phyloP scores from a whole-genome alignment of 1,284 basidiomycete species.

The Polyporus tsugae region DNA sequence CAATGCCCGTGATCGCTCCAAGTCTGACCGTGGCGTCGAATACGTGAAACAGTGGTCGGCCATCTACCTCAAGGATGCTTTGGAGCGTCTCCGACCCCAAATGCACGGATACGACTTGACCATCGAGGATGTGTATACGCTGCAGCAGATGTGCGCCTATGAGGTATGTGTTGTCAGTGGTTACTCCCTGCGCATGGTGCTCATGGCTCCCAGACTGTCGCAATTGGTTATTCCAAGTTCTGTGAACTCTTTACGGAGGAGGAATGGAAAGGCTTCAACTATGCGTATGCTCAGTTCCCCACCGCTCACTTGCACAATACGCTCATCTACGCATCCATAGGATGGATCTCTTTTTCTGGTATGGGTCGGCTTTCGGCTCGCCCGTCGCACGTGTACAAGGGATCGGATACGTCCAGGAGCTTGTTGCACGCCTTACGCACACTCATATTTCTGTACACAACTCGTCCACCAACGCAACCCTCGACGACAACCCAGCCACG shows the following conservation, averaged over 20 bases:
- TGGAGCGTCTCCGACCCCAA: conserved; percentile 65
- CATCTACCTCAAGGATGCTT: conserved; percentile 76
- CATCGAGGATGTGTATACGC: conserved; percentile 74
- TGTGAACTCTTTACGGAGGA: conserved; percentile 90
- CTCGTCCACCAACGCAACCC: conserved; percentile 82
- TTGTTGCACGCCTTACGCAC: conserved; percentile 81
- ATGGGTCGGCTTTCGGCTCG: conserved; percentile 82
- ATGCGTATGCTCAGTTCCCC: conserved; percentile 60
- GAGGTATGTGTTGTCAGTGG: conserved; percentile 58
- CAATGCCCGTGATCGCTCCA: conserved; percentile 59
- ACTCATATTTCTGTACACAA: conserved; percentile 75
- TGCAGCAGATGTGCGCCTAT: conserved; percentile 86
- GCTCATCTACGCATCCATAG: conserved; percentile 28
- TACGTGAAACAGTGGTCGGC: conserved; percentile 72
- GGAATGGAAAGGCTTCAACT: conserved; percentile 92
- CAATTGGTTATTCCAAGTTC: conserved; percentile 90
- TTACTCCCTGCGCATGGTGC: neutral
- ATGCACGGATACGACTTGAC: conserved; percentile 73
- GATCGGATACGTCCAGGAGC: conserved; percentile 85
- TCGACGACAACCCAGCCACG: conserved; percentile 71
- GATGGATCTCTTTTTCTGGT: conserved; percentile 52
- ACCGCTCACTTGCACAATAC: neutral
- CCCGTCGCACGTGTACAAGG: conserved; percentile 84
- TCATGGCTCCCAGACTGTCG: conserved; percentile 70
- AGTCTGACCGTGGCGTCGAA: conserved; percentile 61